Conservation (phyloP, 352 stramenopile species). For the Pythium aquatile region DNA sequence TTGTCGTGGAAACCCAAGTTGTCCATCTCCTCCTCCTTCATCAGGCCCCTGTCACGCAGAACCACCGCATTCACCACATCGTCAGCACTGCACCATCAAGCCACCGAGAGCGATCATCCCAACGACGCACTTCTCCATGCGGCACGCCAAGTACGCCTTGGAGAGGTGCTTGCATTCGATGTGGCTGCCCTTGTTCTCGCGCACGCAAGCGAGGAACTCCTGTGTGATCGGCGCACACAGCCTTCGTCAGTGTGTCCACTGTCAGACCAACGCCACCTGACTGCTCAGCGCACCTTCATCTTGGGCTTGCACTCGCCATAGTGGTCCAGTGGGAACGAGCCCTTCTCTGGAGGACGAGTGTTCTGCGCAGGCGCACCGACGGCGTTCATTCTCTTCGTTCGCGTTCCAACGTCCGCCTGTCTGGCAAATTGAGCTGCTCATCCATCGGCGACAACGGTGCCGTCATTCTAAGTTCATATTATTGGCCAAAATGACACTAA, state of each 20-base stretch:
- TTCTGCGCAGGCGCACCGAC: slow-evolving; percentile 64
- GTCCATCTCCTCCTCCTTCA: slow-evolving; percentile 83
- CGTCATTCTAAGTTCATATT: slow-evolving; percentile 11
- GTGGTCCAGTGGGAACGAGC: slow-evolving; percentile 90
- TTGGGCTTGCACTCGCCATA: slow-evolving; percentile 87
- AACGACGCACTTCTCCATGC: slow-evolving; percentile 78
- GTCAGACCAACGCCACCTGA: background rate
- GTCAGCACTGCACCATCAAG: slow-evolving; percentile 1
- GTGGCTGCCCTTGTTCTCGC: slow-evolving; percentile 76
- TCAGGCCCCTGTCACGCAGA: slow-evolving; percentile 52
- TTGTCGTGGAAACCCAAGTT: slow-evolving; percentile 81
- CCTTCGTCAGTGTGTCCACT: background rate
- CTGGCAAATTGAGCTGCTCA: background rate
- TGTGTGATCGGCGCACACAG: slow-evolving; percentile 18
- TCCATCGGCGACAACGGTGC: background rate
- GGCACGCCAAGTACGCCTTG: slow-evolving; percentile 85
- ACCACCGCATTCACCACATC: background rate
- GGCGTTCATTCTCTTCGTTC: slow-evolving; percentile 63
- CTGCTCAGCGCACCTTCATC: slow-evolving; percentile 61
- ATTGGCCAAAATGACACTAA: slow-evolving; percentile 14
- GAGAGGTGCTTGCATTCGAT: slow-evolving; percentile 90
- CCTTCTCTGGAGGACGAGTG: slow-evolving; percentile 86
- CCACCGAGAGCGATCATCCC: background rate
- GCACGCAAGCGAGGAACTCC: slow-evolving; percentile 85
- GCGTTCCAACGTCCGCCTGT: background rate